A percentile compares a stretch with the other conserved stretches of the same genome.
These are phyloP conservation scores for Phaseolus coccineus DNA, from an alignment of 331 rosid species.

Conservation along the genomic window DNA sequence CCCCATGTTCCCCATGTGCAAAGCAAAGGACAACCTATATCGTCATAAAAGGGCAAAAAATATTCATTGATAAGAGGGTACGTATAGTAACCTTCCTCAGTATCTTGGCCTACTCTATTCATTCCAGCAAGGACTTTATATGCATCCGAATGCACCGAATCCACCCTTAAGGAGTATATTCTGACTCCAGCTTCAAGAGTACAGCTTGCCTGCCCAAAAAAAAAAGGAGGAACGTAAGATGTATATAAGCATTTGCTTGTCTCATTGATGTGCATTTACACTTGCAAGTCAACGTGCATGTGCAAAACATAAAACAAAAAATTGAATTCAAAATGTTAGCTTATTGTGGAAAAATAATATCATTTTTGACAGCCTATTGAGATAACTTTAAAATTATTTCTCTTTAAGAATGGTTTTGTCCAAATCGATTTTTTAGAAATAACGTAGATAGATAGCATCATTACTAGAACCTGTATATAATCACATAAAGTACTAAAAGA, in stretches of 20 bases:
- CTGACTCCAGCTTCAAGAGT: constrained; percentile 95
- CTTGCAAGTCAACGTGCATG: neutral
- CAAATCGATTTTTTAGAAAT: neutral
- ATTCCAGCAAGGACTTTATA: constrained; percentile 88
- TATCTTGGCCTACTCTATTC: constrained; percentile 81
- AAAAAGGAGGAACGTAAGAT: constrained; percentile 9
- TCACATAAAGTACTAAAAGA: neutral
- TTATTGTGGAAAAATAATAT: neutral
- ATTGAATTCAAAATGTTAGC: neutral
- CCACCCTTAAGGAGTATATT: constrained; percentile 83
- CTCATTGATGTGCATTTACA: constrained; percentile 2
- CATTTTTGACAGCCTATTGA: neutral
- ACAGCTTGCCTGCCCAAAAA: constrained; percentile 75
- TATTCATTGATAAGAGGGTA: constrained; percentile 18
- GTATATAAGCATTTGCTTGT: constrained; percentile 14
- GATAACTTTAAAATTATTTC: neutral
- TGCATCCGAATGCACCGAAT: constrained; percentile 88
- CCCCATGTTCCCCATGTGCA: neutral
- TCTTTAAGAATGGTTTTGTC: neutral
- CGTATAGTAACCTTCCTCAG: constrained; percentile 61
- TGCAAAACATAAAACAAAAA: neutral
- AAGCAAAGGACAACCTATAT: neutral
- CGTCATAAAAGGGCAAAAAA: neutral
- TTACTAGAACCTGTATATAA: neutral
- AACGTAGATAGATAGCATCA: neutral